phyloP scores from a whole-genome alignment of 2,329 filamentous ascomycete species.

The Cladophialophora psammophila region DNA sequence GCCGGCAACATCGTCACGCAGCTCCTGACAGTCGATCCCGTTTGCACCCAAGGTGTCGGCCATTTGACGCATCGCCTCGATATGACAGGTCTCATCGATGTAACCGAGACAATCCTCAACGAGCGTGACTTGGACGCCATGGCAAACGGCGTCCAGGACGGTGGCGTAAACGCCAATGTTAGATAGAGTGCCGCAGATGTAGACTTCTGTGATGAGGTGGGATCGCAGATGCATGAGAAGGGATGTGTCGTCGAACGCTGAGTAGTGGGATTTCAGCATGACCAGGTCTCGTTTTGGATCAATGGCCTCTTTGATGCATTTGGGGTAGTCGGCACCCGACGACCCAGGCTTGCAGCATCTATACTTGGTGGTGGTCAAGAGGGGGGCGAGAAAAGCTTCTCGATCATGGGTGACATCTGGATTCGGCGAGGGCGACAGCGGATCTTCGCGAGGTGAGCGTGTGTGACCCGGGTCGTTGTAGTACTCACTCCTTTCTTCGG shows the following conservation, averaged over 20 bases:
- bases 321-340: conserved; percentile 58
- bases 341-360: conserved; percentile 52
- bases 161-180: conserved; percentile 93
- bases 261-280: conserved; percentile 80
- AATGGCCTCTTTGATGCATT: conserved; percentile 58
- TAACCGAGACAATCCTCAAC: conserved; percentile 90
- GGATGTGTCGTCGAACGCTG: conserved; percentile 78
- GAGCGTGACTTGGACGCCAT: conserved; percentile 86
- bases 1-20: conserved; percentile 60
- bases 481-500: conserved; percentile 26
- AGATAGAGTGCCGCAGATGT: conserved; percentile 83
- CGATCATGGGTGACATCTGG: conserved; percentile 44
- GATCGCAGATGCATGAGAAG: conserved; percentile 80
- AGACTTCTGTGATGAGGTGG: conserved; percentile 88
- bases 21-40: conserved; percentile 65
- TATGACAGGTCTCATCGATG: conserved; percentile 72
- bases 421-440: conserved; percentile 23
- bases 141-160: conserved; percentile 84
- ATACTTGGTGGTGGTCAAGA: conserved; percentile 38
- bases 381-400: conserved; percentile 50
- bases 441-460: conserved; percentile 29
- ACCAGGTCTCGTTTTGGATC: conserved; percentile 60
- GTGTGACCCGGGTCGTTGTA: conserved; percentile 23
- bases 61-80: conserved; percentile 73
- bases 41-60: conserved; percentile 77